Base-by-base conservation (phyloP, 2,329 filamentous ascomycete genomes). In the Trichothecium roseum region DNA sequence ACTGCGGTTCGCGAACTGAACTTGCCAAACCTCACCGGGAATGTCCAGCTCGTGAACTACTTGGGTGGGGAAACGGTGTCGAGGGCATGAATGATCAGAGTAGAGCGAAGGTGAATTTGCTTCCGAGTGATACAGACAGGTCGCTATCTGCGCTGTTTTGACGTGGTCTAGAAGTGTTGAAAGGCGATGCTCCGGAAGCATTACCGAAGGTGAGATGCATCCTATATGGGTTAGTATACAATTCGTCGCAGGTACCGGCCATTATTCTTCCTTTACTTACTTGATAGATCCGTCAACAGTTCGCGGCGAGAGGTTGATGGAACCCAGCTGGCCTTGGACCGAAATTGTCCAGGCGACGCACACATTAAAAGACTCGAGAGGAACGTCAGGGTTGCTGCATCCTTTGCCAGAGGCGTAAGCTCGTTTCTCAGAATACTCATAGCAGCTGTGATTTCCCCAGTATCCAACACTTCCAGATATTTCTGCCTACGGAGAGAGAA, bases 321-420 rank as follows among this genome's bases (percentile, higher is more conserved):
- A 53, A 94, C 85, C 88, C 89, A 96, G 8, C 75, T 71, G 1
- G 88, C 84, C 56, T 84, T 84, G 4, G 59, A 54, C 55, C 78
- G 83, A 28, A 96, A 63, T 46, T 94, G 82, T 28, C 87, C 80
- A 0, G 77, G 69, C 24, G 84, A 76, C 37, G 74, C 73, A 49
- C 86, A 94, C 88, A 96, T 95, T 37, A 98, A 75, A 22, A 95
- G 67, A 51, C 85, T 87, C 37, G 89, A 93, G 18, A 98, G 68
- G 39, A 82, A 78, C 56, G 93, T 86, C 31, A 95, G 66, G 49
- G 83, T 80, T 28, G 70, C 64, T 2, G 78, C 79, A 48, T 94
- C 84, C 46, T 84, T 81, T 47, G 84, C 81, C 29, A 96, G 63
- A 1, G 91, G 88, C 0, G 87, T 91, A 37, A 98, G 63, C 62